Percentiles rank a stretch among this genome's conserved stretches.
Conservation (phyloP, 169 alveolate species). For the Babesia caballi region DNA sequence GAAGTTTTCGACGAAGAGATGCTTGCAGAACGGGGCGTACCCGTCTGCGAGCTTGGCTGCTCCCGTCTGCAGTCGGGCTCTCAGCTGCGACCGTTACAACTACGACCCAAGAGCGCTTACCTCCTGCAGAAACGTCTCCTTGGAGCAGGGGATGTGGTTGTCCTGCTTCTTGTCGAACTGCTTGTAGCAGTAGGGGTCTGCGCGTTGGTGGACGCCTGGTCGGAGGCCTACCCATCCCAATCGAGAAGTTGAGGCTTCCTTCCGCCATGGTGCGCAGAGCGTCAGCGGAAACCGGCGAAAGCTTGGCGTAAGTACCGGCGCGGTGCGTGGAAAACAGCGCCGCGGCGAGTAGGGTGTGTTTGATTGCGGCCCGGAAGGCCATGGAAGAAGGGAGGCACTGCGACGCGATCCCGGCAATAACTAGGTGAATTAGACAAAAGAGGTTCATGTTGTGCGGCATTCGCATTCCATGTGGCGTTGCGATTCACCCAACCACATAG, state of each 20-base stretch:
- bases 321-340: too few species aligned
- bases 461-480: too few species aligned
- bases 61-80: conserved; percentile 57
- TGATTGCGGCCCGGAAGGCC: conserved; percentile 12
- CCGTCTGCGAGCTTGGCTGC: conserved; percentile 81
- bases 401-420: too few species aligned
- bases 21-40: conserved; percentile 98
- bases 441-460: too few species aligned
- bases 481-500: too few species aligned
- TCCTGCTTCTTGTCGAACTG: conserved; percentile 69
- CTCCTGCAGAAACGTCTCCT: conserved; percentile 65
- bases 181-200: conserved; percentile 73
- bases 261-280: conserved; percentile 13
- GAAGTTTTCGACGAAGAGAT: conserved; percentile 92
- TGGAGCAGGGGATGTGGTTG: conserved; percentile 69
- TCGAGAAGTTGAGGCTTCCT: not conserved
- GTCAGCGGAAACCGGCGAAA: too few species aligned
- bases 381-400: not conserved
- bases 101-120: not conserved
- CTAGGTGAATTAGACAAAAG: too few species aligned
- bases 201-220: not conserved
- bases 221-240: conserved; percentile 30
- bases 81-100: not conserved
- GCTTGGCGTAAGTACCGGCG: too few species aligned
- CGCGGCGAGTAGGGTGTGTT: too few species aligned